phyloP scores from a whole-genome alignment of 2,329 filamentous ascomycete species.

The Alternaria longipes region DNA sequence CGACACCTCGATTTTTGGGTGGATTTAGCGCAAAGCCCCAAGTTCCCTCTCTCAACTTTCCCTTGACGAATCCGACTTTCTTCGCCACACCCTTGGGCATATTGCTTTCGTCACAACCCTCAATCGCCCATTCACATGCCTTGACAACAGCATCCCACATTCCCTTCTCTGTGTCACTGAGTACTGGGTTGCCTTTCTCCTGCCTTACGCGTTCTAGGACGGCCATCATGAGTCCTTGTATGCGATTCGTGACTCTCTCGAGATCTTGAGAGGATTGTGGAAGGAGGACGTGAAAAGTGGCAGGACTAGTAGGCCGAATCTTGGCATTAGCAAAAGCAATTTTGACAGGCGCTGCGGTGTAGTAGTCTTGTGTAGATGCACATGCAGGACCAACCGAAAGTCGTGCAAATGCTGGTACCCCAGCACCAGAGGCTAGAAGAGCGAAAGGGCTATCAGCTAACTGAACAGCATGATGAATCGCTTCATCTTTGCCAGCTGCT shows the following conservation, averaged over 20 bases:
- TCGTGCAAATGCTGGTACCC: conserved; percentile 36
- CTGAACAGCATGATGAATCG: conserved; percentile 38
- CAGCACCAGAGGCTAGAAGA: conserved; percentile 11
- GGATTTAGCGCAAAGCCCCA: conserved; percentile 30
- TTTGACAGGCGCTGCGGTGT: conserved; percentile 34
- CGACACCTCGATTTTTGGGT: background rate
- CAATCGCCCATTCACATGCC: conserved; percentile 39
- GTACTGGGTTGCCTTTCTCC: conserved; percentile 31
- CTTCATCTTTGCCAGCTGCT: conserved; percentile 26
- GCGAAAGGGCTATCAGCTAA: conserved; percentile 42
- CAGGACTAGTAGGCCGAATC: conserved; percentile 25
- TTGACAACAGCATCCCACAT: conserved; percentile 39
- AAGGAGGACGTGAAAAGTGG: conserved; percentile 35
- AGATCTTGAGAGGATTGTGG: conserved; percentile 20
- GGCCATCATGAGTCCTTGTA: conserved; percentile 45
- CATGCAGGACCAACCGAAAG: conserved; percentile 39
- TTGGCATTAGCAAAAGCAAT: conserved; percentile 26
- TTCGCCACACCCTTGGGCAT: conserved; percentile 37
- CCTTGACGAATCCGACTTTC: conserved; percentile 38
- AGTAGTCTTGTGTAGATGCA: conserved; percentile 12
- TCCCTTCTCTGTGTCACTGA: conserved; percentile 24
- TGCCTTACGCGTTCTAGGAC: conserved; percentile 39
- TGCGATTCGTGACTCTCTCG: conserved; percentile 32
- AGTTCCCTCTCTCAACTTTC: conserved; percentile 35
- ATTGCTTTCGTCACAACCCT: conserved; percentile 31